Evolutionary conservation across 352 stramenopile species (phyloP).

Genomic region (Pythium inflatum): DNA sequence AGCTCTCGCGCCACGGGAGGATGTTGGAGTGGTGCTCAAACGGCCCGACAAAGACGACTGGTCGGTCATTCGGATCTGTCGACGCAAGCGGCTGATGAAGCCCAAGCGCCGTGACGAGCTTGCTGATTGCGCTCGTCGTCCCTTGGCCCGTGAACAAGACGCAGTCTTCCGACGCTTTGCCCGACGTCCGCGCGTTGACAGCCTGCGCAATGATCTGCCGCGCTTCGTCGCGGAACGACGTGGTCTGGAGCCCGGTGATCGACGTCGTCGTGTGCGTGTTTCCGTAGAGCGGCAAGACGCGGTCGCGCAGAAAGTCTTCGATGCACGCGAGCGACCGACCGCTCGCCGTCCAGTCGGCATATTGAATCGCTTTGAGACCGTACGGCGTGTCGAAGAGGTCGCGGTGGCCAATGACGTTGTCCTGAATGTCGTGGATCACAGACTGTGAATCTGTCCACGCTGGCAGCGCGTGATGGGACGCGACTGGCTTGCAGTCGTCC

Average conservation of each 20-base stretch:
- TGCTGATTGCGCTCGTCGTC: slow-evolving; percentile 72
- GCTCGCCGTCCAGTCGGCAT: slow-evolving; percentile 92
- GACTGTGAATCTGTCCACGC: no score
- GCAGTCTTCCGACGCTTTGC: slow-evolving; percentile 83
- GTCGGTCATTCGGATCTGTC: slow-evolving; percentile 31
- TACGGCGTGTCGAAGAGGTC: slow-evolving; percentile 47
- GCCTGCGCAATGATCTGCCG: slow-evolving; percentile 89
- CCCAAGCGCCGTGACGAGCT: slow-evolving; percentile 60
- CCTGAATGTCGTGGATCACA: slow-evolving; percentile 28
- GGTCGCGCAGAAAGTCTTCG: slow-evolving; percentile 82
- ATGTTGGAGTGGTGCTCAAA: slow-evolving; percentile 97
- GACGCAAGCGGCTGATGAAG: slow-evolving; percentile 33
- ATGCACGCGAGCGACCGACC: slow-evolving; percentile 77
- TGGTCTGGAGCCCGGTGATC: slow-evolving; percentile 63
- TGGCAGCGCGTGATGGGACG: no score
- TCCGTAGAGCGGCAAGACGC: slow-evolving; percentile 91
- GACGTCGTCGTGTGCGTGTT: slow-evolving; percentile 95
- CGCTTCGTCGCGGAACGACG: slow-evolving; percentile 91
- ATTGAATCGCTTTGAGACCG: slow-evolving; percentile 66
- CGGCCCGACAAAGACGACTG: slow-evolving; percentile 88
- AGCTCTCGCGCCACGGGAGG: slow-evolving; percentile 93
- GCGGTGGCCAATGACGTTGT: slow-evolving; percentile 38
- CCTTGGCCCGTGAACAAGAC: slow-evolving; percentile 93
- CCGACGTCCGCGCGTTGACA: slow-evolving; percentile 77
- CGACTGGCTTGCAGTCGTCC: no score